Conservation (phyloP, 169 alveolate species). For the Plasmodium cynomolgi region DNA sequence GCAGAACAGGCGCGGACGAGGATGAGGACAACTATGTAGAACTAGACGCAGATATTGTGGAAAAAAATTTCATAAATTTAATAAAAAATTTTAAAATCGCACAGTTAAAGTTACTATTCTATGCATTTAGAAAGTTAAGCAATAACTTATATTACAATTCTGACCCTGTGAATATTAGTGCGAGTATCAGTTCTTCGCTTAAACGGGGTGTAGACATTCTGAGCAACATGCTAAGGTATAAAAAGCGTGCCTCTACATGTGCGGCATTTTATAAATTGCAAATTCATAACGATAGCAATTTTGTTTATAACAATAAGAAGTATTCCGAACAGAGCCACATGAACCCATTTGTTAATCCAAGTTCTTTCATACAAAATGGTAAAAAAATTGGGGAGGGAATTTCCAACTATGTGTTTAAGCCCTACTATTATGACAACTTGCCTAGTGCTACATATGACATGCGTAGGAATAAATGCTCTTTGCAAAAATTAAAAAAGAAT, state of each 20-base stretch:
- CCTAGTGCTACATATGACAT: conserved; percentile 54
- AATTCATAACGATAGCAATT: conserved; percentile 23
- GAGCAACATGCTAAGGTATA: conserved; percentile 34
- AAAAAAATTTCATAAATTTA: conserved; percentile 56
- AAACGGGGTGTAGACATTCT: conserved; percentile 41
- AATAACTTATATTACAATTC: conserved; percentile 30
- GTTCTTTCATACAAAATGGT: neutral
- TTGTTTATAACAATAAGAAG: conserved; percentile 25
- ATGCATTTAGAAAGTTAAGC: conserved; percentile 64
- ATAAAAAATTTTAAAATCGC: conserved; percentile 68
- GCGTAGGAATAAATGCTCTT: neutral
- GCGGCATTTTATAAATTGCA: conserved; percentile 40
- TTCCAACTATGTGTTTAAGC: conserved; percentile 51
- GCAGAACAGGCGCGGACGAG: neutral
- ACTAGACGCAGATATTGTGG: conserved; percentile 73
- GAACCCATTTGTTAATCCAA: conserved; percentile 1
- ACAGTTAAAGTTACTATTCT: conserved; percentile 39
- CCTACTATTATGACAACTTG: conserved; percentile 67
- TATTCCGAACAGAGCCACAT: conserved; percentile 7
- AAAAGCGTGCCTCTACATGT: neutral
- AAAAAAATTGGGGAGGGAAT: conserved; percentile 21
- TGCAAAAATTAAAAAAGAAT: conserved; percentile 2
- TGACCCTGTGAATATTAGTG: neutral
- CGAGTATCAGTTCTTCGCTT: conserved; percentile 4
- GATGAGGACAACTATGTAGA: conserved; percentile 43